Conservation (phyloP, 768 basidiomycete genomes). For the Xanthoconium purpureum region DNA sequence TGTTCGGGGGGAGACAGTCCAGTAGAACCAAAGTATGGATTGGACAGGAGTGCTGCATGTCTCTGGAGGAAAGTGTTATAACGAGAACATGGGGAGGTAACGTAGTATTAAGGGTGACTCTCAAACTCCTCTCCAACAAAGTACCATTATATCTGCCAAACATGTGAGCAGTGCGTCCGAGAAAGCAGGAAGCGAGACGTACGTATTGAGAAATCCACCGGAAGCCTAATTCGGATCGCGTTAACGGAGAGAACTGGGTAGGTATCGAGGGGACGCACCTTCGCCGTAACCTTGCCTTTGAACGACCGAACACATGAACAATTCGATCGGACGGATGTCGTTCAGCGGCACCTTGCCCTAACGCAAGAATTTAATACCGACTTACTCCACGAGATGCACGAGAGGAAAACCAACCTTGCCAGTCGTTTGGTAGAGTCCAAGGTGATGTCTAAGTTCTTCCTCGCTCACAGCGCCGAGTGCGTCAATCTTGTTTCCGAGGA, state of each 20-base stretch:
- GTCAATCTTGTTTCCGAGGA: constrained; percentile 99
- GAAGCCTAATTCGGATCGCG: constrained; percentile 55
- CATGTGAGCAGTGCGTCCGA: constrained; percentile 3
- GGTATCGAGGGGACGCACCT: constrained; percentile 44
- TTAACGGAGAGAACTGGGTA: constrained; percentile 3
- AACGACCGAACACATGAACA: constrained; percentile 99
- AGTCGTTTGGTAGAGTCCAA: constrained; percentile 98
- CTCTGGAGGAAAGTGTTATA: constrained; percentile 11
- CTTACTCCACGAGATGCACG: neutral
- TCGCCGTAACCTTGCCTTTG: constrained; percentile 98
- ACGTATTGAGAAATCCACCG: constrained; percentile 98
- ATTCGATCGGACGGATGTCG: constrained; percentile 96
- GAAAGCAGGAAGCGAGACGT: constrained; percentile 28
- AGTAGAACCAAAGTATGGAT: constrained; percentile 16
- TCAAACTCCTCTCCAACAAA: constrained; percentile 1
- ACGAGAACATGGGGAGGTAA: constrained; percentile 22
- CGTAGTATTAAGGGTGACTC: constrained; percentile 16
- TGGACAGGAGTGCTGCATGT: constrained; percentile 7
- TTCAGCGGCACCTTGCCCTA: constrained; percentile 96
- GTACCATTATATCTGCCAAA: constrained; percentile 25
- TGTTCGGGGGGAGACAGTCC: constrained; percentile 10
- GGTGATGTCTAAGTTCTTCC: constrained; percentile 92
- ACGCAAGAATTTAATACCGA: constrained; percentile 5
- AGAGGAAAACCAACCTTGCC: constrained; percentile 69
- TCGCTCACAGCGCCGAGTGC: constrained; percentile 97